These are phyloP conservation scores for Isatis lusitanica DNA, from an alignment of 441 rosid species.

Conservation along the genomic window DNA sequence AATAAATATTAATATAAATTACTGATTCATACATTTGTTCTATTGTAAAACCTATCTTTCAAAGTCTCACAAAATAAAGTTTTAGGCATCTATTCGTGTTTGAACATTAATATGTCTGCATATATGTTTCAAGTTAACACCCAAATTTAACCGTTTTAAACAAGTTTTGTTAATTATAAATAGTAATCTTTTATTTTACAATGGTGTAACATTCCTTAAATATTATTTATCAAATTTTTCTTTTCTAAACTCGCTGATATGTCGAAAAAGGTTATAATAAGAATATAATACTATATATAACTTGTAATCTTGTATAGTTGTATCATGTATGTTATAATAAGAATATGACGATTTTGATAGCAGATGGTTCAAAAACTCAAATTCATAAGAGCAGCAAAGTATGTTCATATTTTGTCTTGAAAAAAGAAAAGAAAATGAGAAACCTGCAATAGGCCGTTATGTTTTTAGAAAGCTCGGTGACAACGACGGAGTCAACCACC, in stretches of 20 bases:
- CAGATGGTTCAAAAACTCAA: not conserved
- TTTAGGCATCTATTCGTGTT: not conserved
- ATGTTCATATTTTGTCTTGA: not conserved
- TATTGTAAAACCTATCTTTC: not conserved
- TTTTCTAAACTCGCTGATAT: too few relatives aligned
- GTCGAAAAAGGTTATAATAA: too few relatives aligned
- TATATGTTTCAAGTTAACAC: not conserved
- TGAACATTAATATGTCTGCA: not conserved
- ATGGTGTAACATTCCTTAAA: not conserved
- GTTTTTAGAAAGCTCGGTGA: slow-evolving; percentile 75
- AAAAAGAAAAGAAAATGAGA: not conserved
- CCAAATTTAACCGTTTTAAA: not conserved
- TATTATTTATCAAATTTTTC: too few relatives aligned
- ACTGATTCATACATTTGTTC: not conserved
- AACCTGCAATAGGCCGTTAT: slow-evolving; percentile 91
- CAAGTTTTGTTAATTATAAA: not conserved
- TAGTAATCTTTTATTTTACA: not conserved
- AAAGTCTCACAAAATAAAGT: not conserved
- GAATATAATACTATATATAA: not conserved
- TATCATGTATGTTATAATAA: too few relatives aligned
- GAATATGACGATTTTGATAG: not conserved
- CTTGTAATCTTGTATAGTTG: not conserved
- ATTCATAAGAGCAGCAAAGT: not conserved
- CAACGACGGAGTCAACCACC: slow-evolving; percentile 75
- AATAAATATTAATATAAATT: not conserved